Base-by-base conservation (phyloP, 192 early-diverging fungal genomes). In the Haplosporangium gracile region DNA sequence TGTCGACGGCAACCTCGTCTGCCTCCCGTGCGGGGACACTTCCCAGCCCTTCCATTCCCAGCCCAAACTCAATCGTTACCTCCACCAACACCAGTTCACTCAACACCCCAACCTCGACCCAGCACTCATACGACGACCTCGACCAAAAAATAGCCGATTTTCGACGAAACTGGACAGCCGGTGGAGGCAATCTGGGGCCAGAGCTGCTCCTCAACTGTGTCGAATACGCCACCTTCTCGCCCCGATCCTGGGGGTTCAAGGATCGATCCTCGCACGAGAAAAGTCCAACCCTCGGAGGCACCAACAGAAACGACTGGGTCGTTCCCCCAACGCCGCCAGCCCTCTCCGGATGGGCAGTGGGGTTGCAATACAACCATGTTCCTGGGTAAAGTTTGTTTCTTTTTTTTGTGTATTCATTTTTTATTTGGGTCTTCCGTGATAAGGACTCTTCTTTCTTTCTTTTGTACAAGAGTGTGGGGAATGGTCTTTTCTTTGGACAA, bases 21-120 rank as follows among this genome's bases (percentile, higher is more conserved):
- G 81, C 71, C 45, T 47, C 42, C 72, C 80, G 80, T 68, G 80
- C 80, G 74, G 68, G 72, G n/a, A 68, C 81, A 57, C 49, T 77
- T 15, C 82, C 82, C 42, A 84, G 82, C 69, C 82, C 82, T 43
- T 79, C 82, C 40, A 79, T 84, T 78, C 82, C 82, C n/a, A 84
- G 82, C 77, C 82, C 82, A 63, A 84, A 60, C 69, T 84, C 82
- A 10, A 79, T 76, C 42, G 68, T 63, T 24, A 65, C 77, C 32
- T 84, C 82, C 24, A 75, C 82, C 72, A 84, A 74, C 53, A n/a
- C 77, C 42, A 79, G 77, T 36, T 76, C 82, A 6, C 82, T 84
- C 69, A 84, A 72, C 57, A 84, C 82, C 20, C 82, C 82, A 7
- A 84, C 53, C 18, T 65, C 82, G 13, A 26, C 49, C 7, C 81